Conservation (phyloP, 306 rosid species). For the Trifolium dubium region DNA sequence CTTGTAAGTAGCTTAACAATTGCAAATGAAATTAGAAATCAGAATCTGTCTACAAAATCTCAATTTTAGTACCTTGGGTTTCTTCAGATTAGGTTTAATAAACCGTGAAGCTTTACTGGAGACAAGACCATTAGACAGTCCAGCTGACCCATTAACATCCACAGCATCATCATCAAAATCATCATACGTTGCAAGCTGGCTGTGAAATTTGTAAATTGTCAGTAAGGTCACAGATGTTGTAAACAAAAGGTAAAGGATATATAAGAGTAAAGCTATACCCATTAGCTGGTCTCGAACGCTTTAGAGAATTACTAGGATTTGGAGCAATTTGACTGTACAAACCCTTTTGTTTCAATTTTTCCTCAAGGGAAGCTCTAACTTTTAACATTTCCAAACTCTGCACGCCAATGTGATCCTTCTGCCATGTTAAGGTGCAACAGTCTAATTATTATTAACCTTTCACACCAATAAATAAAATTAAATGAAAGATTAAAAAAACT, state of each 20-base stretch:
- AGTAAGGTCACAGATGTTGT: constrained; percentile 42
- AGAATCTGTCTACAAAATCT: constrained; percentile 5
- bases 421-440: constrained; percentile 43
- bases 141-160: constrained; percentile 42
- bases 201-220: constrained; percentile 44
- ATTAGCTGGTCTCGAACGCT: constrained; percentile 63
- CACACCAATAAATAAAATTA: constrained; percentile 11
- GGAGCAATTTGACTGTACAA: constrained; percentile 54
- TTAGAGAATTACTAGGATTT: constrained; percentile 53
- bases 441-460: constrained; percentile 35
- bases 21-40: constrained; percentile 16
- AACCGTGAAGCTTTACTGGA: constrained; percentile 53
- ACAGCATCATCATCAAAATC: constrained; percentile 80
- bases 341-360: constrained; percentile 77
- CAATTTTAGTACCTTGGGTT: constrained; percentile 60
- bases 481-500: constrained; percentile 11
- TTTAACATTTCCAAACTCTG: constrained; percentile 84
- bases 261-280: constrained; percentile 56
- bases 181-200: constrained; percentile 73
- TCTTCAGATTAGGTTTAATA: constrained; percentile 51
- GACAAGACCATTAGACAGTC: constrained; percentile 47
- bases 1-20: constrained; percentile 10
- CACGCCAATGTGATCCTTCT: constrained; percentile 63
- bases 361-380: constrained; percentile 83
- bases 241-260: constrained; percentile 21